Conservation (phyloP, 352 stramenopile species). For the Pythium biforme region DNA sequence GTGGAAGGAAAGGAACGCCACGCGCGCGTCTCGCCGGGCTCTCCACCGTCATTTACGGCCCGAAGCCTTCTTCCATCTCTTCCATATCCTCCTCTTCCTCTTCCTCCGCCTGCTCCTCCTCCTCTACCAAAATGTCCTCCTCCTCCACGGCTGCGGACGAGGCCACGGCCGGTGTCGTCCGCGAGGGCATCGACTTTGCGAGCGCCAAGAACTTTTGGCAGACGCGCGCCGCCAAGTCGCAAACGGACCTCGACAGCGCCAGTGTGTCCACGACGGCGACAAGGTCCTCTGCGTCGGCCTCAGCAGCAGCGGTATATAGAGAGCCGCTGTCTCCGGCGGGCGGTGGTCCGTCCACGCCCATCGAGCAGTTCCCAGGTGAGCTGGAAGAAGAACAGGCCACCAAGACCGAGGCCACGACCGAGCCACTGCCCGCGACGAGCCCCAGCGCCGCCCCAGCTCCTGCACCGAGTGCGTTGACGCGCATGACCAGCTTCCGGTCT, state of each 20-base stretch:
- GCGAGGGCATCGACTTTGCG: slow-evolving; percentile 35
- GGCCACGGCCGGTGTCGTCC: slow-evolving; percentile 6
- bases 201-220: slow-evolving; percentile 71
- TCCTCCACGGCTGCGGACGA: background rate
- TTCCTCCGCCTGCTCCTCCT: background rate
- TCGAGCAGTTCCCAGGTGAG: slow-evolving; percentile 20
- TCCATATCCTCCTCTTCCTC: background rate
- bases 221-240: slow-evolving; percentile 44
- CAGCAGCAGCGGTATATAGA: background rate
- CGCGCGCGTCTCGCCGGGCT: too few relatives aligned
- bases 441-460: background rate
- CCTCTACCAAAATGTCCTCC: background rate
- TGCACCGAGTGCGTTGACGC: slow-evolving; percentile 11
- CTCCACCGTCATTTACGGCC: too few relatives aligned
- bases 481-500: slow-evolving; percentile 20
- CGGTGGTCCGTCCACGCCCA: slow-evolving; percentile 11
- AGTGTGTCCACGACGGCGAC: background rate
- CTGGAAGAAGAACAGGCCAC: slow-evolving; percentile 5
- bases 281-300: background rate
- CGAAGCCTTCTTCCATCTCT: too few relatives aligned
- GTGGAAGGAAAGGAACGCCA: background rate
- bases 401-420: background rate
- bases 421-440: background rate
- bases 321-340: background rate
- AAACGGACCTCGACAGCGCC: background rate